Evolutionary conservation across 2,329 filamentous ascomycete species (phyloP), one percentile per base, ranked within the genome.

Genomic region (Phyllosticta capitalensis): DNA sequence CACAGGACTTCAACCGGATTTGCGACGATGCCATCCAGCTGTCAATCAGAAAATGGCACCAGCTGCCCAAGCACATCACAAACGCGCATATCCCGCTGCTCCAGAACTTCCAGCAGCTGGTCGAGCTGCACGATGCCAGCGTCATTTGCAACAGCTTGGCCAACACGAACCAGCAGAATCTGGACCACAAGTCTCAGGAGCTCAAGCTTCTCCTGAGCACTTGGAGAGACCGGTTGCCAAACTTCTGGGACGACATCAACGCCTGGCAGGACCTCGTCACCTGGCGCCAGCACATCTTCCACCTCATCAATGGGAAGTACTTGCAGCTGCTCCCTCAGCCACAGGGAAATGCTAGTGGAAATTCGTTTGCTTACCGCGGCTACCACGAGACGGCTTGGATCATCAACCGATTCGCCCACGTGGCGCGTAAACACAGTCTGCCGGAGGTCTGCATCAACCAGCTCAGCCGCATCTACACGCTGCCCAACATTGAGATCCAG

Each of bases 351-450:
- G 84, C 91, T 1, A 89, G 89, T 59, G 91, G 90, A 60, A 92
- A 92, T 54, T 96, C 92, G 0, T 97, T 94, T 72, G 94, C 94
- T 0, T 99, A 99, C 71, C 85, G 94, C 52, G 94, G 94, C 24
- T 99, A 96, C 70, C 94, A 99, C 68, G 94, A 99, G 76, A 99
- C 94, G 12, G 94, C 94, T 1, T 99, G 94, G 94, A 99, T 99
- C 66, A 99, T 99, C 75, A 99, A 99, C 73, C 84, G 94, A 19
- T 99, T 99, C 69, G 95, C 94, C 0, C 94, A 99, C 70, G 94
- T 99, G 50, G 94, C 94, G 54, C 86, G 94, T 60, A 99, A 99
- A 78, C 94, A 99, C 73, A 92, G 89, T 66, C 84, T 99, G 66
- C 90, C 92, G 0, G 94, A 99, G 64, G 94, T 99, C 28, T 99